Conservation (phyloP, 345 rosid genomes). For the Eucalyptus erythrocorys region DNA sequence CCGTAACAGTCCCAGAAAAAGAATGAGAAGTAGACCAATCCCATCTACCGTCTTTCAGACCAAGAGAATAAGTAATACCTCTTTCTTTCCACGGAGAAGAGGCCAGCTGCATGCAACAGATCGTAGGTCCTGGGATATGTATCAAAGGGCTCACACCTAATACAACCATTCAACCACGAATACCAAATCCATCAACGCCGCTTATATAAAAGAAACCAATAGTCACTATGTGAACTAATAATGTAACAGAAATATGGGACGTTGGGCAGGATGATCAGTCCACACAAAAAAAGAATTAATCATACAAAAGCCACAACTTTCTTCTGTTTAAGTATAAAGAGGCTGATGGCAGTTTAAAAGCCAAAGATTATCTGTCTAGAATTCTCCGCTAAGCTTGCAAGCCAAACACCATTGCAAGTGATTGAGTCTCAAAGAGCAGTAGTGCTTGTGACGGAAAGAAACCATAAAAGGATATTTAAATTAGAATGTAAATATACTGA, state of each 20-base stretch:
- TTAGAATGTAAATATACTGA: neutral
- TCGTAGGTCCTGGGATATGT: constrained; percentile 97
- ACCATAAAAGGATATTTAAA: neutral
- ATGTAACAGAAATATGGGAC: neutral
- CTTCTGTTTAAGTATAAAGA: neutral
- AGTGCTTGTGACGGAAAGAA: neutral
- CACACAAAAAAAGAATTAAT: neutral
- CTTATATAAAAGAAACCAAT: neutral
- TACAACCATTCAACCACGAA: neutral
- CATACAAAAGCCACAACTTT: neutral
- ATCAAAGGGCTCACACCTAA: constrained; percentile 97
- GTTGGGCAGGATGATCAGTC: neutral
- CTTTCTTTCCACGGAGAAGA: constrained; percentile 79
- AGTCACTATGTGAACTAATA: neutral
- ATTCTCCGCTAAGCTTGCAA: neutral
- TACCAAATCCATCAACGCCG: neutral
- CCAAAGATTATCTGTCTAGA: neutral
- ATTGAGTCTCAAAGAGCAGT: neutral
- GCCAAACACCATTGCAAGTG: neutral
- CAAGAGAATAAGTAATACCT: constrained; percentile 30
- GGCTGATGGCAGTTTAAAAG: neutral
- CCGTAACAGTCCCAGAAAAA: neutral
- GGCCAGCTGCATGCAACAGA: constrained; percentile 78
- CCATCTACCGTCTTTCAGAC: neutral
- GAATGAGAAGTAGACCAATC: neutral